These are phyloP conservation scores for Neonectria ditissima DNA, from an alignment of 2,329 filamentous ascomycete genomes.

Conservation along the genomic window DNA sequence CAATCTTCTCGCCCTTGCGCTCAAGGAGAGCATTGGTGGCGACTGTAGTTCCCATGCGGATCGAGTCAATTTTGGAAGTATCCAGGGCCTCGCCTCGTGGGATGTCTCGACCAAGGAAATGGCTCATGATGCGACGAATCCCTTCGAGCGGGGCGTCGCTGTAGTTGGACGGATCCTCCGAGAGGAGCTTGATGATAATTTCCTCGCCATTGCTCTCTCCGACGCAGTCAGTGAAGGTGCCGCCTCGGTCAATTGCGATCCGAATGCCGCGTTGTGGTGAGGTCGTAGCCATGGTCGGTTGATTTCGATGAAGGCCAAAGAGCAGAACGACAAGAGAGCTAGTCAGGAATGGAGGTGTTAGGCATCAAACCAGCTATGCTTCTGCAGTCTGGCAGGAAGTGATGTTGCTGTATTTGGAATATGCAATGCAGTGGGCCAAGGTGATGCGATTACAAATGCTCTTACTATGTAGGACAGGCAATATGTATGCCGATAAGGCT, in stretches of 20 bases:
- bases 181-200: conserved; percentile 87
- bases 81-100: conserved; percentile 84
- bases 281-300: conserved; percentile 50
- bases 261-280: conserved; percentile 69
- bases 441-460: conserved; percentile 28
- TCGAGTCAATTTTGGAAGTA: conserved; percentile 86
- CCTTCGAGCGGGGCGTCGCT: conserved; percentile 91
- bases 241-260: conserved; percentile 83
- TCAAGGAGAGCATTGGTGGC: conserved; percentile 93
- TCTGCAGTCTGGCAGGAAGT: neutral
- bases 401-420: neutral
- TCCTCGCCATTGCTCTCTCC: conserved; percentile 84
- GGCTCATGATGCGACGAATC: conserved; percentile 85
- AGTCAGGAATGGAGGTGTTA: neutral
- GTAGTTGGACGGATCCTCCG: conserved; percentile 91
- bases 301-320: conserved; percentile 17
- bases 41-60: conserved; percentile 96
- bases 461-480: conserved; percentile 1
- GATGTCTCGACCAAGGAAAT: conserved; percentile 80
- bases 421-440: conserved; percentile 18
- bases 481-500: conserved; percentile 20
- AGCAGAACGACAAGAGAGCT: neutral
- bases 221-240: conserved; percentile 93
- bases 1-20: conserved; percentile 89
- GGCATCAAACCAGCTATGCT: neutral